Evolutionary conservation across 306 rosid species (phyloP).

Genomic region (Quercus variabilis): DNA sequence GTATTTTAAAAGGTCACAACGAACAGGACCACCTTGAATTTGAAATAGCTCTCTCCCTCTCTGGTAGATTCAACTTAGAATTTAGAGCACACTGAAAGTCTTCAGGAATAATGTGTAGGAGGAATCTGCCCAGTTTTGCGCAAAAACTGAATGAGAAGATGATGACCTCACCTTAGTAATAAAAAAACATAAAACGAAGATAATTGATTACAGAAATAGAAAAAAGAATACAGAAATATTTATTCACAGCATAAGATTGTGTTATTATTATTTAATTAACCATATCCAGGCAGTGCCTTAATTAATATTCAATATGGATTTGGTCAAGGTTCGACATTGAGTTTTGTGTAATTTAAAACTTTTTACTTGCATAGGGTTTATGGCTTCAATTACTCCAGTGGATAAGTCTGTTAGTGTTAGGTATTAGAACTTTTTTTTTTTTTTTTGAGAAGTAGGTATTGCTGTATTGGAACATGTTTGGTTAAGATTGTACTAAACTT

Average conservation of each 20-base stretch:
- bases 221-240: background rate
- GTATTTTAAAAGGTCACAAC: background rate
- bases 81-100: slow-evolving; percentile 41
- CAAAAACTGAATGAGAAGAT: slow-evolving; percentile 55
- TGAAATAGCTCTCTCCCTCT: slow-evolving; percentile 31
- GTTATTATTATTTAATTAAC: background rate
- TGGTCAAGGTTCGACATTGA: background rate
- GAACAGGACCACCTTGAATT: slow-evolving; percentile 50
- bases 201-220: background rate
- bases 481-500: too few species aligned
- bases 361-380: background rate
- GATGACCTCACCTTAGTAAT: slow-evolving; percentile 37
- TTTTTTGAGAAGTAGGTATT: too few species aligned
- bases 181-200: background rate
- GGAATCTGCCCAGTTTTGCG: slow-evolving; percentile 73
- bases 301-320: background rate
- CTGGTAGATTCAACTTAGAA: slow-evolving; percentile 37
- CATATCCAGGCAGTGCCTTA: slow-evolving; percentile 12
- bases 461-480: too few species aligned
- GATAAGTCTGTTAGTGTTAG: too few species aligned
- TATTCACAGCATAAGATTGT: background rate
- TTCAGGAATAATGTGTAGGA: slow-evolving; percentile 65
- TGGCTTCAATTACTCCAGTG: too few species aligned
- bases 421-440: too few species aligned
- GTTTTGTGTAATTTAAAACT: background rate